Evolutionary conservation across 106 monocot species (phyloP).

Genomic region (Iris macrosiphon): DNA sequence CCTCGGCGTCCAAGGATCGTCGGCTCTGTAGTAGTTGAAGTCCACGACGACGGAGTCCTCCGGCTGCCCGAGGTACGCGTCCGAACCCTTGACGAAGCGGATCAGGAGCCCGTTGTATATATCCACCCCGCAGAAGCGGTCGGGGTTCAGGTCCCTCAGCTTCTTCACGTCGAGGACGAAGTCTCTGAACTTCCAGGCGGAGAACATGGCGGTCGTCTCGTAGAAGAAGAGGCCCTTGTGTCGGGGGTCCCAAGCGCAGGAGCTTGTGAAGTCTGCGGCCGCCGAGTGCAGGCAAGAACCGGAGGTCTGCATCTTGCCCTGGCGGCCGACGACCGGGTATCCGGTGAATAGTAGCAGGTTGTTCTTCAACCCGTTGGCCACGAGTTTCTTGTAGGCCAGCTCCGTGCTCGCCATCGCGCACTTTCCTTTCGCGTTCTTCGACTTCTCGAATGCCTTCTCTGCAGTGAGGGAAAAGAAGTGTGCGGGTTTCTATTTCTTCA

Average conservation of each 20-base stretch:
- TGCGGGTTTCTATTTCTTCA: no score
- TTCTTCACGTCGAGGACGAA: constrained; percentile 67
- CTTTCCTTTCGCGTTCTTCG: constrained; percentile 40
- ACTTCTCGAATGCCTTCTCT: constrained; percentile 39
- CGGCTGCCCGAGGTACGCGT: constrained; percentile 55
- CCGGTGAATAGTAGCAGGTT: constrained; percentile 40
- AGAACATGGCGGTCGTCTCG: constrained; percentile 72
- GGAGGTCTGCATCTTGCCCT: constrained; percentile 79
- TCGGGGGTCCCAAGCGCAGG: constrained; percentile 77
- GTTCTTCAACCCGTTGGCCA: constrained; percentile 54
- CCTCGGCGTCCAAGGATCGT: constrained; percentile 45
- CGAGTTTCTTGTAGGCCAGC: constrained; percentile 28
- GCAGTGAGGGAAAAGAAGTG: background rate
- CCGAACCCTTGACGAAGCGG: constrained; percentile 59
- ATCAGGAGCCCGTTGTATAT: constrained; percentile 69
- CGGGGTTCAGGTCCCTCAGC: constrained; percentile 42
- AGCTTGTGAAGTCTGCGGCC: constrained; percentile 10
- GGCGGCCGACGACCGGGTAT: constrained; percentile 67
- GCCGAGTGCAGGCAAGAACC: constrained; percentile 63
- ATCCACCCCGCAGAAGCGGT: constrained; percentile 64
- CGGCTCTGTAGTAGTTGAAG: constrained; percentile 82
- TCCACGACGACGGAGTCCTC: constrained; percentile 75
- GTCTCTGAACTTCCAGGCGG: constrained; percentile 38
- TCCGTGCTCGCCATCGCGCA: constrained; percentile 37
- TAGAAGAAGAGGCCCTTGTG: constrained; percentile 71